Conservation (phyloP, 202 grass and related monocot genomes). For the Alloteropsis angusta region DNA sequence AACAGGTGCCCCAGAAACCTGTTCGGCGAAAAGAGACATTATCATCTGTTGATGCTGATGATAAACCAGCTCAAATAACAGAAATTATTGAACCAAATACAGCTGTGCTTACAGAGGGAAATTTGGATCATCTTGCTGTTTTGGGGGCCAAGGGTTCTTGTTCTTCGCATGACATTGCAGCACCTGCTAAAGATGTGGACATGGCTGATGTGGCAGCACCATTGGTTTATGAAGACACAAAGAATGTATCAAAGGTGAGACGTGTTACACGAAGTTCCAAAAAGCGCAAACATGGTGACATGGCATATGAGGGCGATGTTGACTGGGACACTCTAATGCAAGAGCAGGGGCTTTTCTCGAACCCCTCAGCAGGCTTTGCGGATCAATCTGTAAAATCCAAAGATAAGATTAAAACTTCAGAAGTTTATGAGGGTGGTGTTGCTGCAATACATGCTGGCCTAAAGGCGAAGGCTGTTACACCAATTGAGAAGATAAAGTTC, state of each 20-base stretch:
- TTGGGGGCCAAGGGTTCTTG: slow-evolving; percentile 7
- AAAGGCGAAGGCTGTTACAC: slow-evolving; percentile 55
- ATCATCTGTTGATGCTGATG: slow-evolving; percentile 2
- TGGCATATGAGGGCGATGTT: slow-evolving; percentile 88
- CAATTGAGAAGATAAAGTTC: slow-evolving; percentile 95
- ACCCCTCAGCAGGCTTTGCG: slow-evolving; percentile 28
- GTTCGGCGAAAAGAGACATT: slow-evolving; percentile 16
- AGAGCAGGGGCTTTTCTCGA: slow-evolving; percentile 67
- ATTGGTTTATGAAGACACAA: slow-evolving; percentile 19
- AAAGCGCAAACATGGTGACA: slow-evolving; percentile 70
- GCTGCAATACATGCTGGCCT: slow-evolving; percentile 77
- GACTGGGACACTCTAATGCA: slow-evolving; percentile 89
- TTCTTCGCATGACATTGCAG: not conserved
- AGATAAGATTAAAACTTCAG: slow-evolving; percentile 39
- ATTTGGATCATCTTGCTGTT: slow-evolving; percentile 18
- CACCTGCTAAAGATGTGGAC: slow-evolving; percentile 25
- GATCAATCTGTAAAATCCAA: slow-evolving; percentile 50
- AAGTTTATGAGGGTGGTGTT: slow-evolving; percentile 38
- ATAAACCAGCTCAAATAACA: slow-evolving; percentile 24
- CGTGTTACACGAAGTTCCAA: slow-evolving; percentile 33
- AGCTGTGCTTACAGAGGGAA: slow-evolving; percentile 18
- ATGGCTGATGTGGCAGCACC: slow-evolving; percentile 12
- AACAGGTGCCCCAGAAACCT: slow-evolving; percentile 29
- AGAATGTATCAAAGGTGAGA: slow-evolving; percentile 26
- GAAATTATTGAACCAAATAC: slow-evolving; percentile 18